Conservation (phyloP, 805 yeast species). For the Saturnispora quitensis region DNA sequence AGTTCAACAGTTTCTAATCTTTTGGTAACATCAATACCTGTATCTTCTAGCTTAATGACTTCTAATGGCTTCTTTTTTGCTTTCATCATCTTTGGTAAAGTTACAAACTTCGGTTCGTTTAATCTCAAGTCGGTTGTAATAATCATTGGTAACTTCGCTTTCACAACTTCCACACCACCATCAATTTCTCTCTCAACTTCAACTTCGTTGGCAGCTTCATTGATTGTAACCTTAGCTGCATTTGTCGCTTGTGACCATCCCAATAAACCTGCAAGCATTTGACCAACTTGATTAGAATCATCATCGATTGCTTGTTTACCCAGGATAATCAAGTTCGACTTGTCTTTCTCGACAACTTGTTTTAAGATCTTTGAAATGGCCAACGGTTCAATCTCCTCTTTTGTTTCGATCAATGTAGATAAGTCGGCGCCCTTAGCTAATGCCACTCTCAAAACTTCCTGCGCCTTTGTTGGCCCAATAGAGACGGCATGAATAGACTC, state of each 20-base stretch:
- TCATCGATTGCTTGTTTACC: slow-evolving; percentile 98
- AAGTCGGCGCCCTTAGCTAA: slow-evolving; percentile 92
- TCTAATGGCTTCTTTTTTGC: slow-evolving; percentile 94
- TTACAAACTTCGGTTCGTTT: slow-evolving; percentile 93
- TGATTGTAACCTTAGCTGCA: slow-evolving; percentile 73
- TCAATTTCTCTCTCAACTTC: slow-evolving; percentile 88
- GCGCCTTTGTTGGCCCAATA: slow-evolving; percentile 79
- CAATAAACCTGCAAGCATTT: slow-evolving; percentile 87
- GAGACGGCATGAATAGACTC: slow-evolving; percentile 86
- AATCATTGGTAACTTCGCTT: slow-evolving; percentile 71
- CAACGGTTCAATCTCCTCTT: slow-evolving; percentile 68
- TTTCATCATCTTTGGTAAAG: slow-evolving; percentile 94
- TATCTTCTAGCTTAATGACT: slow-evolving; percentile 51
- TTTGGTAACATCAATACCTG: slow-evolving; percentile 55
- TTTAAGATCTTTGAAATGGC: slow-evolving; percentile 79
- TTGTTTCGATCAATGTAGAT: slow-evolving; percentile 72
- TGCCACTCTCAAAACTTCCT: slow-evolving; percentile 80
- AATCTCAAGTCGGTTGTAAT: slow-evolving; percentile 90
- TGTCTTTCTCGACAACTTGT: slow-evolving; percentile 59
- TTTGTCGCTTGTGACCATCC: slow-evolving; percentile 97
- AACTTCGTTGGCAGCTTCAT: slow-evolving; percentile 43
- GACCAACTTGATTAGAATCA: slow-evolving; percentile 92
- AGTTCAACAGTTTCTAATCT: slow-evolving; percentile 65
- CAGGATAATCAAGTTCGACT: slow-evolving; percentile 70
- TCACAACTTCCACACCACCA: slow-evolving; percentile 83